phyloP scores from a whole-genome alignment of 2,329 filamentous ascomycete species.

The Sphaceloma murrayae region DNA sequence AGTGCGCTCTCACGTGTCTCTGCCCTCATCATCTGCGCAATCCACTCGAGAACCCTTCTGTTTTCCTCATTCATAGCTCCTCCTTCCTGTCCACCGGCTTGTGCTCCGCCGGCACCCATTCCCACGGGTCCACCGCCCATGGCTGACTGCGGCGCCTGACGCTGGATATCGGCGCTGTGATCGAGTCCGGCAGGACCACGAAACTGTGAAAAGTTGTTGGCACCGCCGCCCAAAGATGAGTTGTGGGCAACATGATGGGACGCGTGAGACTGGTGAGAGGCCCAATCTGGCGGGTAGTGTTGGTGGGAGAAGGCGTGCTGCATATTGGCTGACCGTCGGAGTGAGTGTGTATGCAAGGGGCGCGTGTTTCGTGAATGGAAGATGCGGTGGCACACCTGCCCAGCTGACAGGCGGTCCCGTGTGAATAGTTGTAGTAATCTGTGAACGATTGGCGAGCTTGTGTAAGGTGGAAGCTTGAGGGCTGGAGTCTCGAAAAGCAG shows the following conservation, averaged over 20 bases:
- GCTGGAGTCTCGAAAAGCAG: not conserved
- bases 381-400: not conserved
- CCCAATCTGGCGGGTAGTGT: slow-evolving; percentile 40
- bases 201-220: slow-evolving; percentile 12
- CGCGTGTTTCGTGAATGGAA: no score
- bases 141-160: not conserved
- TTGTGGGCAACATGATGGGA: slow-evolving; percentile 20
- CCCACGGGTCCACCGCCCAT: slow-evolving; percentile 4
- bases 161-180: slow-evolving; percentile 11
- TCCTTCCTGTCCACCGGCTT: slow-evolving; percentile 7
- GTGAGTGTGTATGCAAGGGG: no score
- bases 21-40: slow-evolving; percentile 82
- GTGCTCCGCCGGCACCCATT: slow-evolving; percentile 23
- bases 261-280: slow-evolving; percentile 34
- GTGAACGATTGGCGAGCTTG: not conserved
- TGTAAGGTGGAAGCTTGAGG: not conserved
- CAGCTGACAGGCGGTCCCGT: not conserved
- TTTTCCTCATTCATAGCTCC: slow-evolving; percentile 63
- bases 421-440: not conserved
- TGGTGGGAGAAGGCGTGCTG: slow-evolving; percentile 55
- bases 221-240: slow-evolving; percentile 34
- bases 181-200: slow-evolving; percentile 14
- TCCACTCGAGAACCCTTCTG: slow-evolving; percentile 81
- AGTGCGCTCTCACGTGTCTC: slow-evolving; percentile 81
- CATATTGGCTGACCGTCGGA: slow-evolving; percentile 11